Conservation (phyloP, 2,329 filamentous ascomycete genomes). For the Botryotinia convoluta region DNA sequence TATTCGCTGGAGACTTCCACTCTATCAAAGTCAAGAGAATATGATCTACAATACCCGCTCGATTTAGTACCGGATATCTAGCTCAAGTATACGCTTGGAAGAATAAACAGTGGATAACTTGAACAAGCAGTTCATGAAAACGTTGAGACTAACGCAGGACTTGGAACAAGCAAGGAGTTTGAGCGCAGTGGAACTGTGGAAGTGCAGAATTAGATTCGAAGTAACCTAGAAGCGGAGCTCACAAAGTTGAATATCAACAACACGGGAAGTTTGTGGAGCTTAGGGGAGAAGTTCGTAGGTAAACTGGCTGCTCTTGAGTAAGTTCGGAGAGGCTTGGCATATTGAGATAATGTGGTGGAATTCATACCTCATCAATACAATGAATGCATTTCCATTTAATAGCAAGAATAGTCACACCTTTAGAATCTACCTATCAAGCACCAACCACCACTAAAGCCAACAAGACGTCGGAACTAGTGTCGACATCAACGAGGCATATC, state of each 20-base stretch:
- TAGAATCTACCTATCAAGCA: background rate
- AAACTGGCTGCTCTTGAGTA: background rate
- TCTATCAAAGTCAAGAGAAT: background rate
- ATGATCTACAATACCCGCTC: background rate
- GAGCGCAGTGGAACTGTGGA: background rate
- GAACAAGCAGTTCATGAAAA: background rate
- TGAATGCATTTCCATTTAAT: background rate
- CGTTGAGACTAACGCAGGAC: background rate
- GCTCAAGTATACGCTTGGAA: background rate
- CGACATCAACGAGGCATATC: background rate
- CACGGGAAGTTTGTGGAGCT: background rate
- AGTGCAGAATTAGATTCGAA: background rate
- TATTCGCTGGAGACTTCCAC: background rate
- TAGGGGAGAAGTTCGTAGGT: background rate
- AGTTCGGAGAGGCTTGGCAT: background rate
- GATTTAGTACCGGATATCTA: too few relatives aligned
- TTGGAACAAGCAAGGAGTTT: background rate
- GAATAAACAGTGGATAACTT: background rate
- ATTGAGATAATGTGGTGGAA: background rate
- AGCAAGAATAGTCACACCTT: background rate
- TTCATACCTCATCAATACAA: background rate
- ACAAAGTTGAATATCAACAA: background rate
- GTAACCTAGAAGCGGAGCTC: background rate
- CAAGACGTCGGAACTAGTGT: background rate
- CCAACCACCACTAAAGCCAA: background rate